Evolutionary conservation across 805 yeast genomes (phyloP).

Genomic region (Metschnikowia orientalis): DNA sequence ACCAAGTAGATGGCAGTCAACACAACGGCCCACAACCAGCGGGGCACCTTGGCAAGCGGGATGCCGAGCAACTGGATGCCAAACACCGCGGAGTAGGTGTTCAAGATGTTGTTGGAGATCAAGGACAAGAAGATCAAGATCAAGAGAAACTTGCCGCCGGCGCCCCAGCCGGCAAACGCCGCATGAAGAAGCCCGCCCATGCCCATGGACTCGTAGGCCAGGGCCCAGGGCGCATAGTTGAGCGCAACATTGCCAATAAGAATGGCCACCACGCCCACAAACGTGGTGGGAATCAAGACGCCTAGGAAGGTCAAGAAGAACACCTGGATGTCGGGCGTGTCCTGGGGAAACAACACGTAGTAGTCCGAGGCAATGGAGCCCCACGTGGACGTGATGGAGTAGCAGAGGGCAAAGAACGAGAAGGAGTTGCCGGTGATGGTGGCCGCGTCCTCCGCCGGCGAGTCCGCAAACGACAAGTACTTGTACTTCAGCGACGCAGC

Average conservation of each 20-base stretch:
- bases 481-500: constrained; percentile 48
- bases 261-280: constrained; percentile 72
- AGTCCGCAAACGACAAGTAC: constrained; percentile 24
- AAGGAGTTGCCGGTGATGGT: constrained; percentile 65
- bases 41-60: constrained; percentile 57
- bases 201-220: constrained; percentile 53
- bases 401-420: constrained; percentile 66
- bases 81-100: constrained; percentile 77
- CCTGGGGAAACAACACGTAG: constrained; percentile 74
- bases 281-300: constrained; percentile 64
- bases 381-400: constrained; percentile 85
- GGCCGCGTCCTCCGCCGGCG: constrained; percentile 11
- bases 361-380: constrained; percentile 84
- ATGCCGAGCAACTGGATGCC: constrained; percentile 63
- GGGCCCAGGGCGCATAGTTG: constrained; percentile 52
- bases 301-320: constrained; percentile 63
- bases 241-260: constrained; percentile 66
- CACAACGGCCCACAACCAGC: constrained; percentile 70
- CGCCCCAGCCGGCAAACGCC: constrained; percentile 70
- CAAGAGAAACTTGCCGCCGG: constrained; percentile 71
- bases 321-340: constrained; percentile 50
- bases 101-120: constrained; percentile 76
- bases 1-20: constrained; percentile 62
- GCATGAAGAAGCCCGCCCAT: constrained; percentile 71
- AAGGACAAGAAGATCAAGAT: constrained; percentile 68